Base-by-base conservation (phyloP, 306 rosid species). In the Fagus sylvatica region DNA sequence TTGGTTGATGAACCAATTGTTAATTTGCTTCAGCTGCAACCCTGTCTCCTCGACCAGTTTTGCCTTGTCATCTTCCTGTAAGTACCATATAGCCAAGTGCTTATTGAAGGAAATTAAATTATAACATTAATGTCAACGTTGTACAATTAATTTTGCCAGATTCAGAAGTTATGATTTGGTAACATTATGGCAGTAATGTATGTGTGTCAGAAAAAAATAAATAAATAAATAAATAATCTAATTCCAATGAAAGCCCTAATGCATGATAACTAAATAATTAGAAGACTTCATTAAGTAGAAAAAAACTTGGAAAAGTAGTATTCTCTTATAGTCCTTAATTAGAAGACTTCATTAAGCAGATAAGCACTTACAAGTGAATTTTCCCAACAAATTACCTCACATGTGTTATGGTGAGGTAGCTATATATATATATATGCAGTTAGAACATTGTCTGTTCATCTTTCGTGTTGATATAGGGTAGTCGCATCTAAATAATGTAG, bases 41-140 rank as follows among this genome's bases (percentile, higher is more conserved):
- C 99, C 99, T 74, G 99, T 96, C 80, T 96, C 99, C 80, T 96
- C 99, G 75, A 96, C 99, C 0, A 96, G 99, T 79, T 93, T 96
- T 61, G 96, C 98, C 89, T 96, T 96, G 86, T 96, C 99, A 75
- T 96, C 99, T 84, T 96, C 99, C 99, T 95, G 87, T 15, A 36
- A 53, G 17, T 37, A 36, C 32, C 22, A 68, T 5, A 69, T n/a
- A 5, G 55, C 12, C 48, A 40, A 37, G 39, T 54, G 36, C 12
- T 42, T 42, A 43, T 13, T 43, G 8, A 37, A 7, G 8, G 22
- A n/a, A 15, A 39, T 67, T 7, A 28, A 53, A 11, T 22, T 28
- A 2, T 7, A 64, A 59, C 5, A 32, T 59, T 30, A 4, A 59
- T 59, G 32, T 59, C 39, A 22, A 59, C 4, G 33, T 10, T 28